These are phyloP conservation scores for Umbilicaria muhlenbergii DNA, from an alignment of 495 filamentous ascomycete genomes.

Conservation along the genomic window DNA sequence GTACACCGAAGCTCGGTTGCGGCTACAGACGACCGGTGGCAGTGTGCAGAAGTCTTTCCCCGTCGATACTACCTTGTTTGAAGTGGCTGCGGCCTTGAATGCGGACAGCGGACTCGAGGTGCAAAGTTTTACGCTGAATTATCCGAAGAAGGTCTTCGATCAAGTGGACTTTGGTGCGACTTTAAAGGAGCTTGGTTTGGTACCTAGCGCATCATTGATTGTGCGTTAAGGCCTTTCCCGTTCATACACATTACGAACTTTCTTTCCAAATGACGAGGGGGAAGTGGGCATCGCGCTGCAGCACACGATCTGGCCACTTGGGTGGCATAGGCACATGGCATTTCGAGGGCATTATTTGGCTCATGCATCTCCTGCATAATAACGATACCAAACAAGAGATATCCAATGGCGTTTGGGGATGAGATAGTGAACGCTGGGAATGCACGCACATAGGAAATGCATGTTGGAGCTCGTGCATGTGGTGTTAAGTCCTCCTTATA, in stretches of 20 bases:
- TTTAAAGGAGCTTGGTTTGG: slow-evolving; percentile 78
- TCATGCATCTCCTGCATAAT: no score
- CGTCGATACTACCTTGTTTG: slow-evolving; percentile 79
- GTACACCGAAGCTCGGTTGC: slow-evolving; percentile 67
- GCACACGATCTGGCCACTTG: no score
- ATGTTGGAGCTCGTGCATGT: no score
- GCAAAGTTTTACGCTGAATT: slow-evolving; percentile 65
- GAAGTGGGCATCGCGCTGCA: no score
- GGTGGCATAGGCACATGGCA: no score
- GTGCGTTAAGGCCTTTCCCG: slow-evolving; percentile 31
- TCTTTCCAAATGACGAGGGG: no score
- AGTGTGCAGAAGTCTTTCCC: slow-evolving; percentile 71
- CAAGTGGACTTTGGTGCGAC: slow-evolving; percentile 74
- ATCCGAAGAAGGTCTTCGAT: slow-evolving; percentile 71
- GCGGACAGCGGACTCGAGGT: slow-evolving; percentile 48
- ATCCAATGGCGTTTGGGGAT: slow-evolving; percentile 2
- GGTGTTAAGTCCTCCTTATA: no score
- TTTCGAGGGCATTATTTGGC: no score
- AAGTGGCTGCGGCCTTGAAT: slow-evolving; percentile 64
- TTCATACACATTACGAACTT: neutral
- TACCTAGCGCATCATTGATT: slow-evolving; percentile 77
- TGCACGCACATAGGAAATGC: no score
- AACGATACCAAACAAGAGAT: no score
- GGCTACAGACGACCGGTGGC: slow-evolving; percentile 60
- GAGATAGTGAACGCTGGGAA: neutral